A percentile compares a stretch with the other conserved stretches of the same genome.
These are phyloP conservation scores for Fragaria ananassa DNA, from an alignment of 306 rosid genomes.

Conservation along the genomic window DNA sequence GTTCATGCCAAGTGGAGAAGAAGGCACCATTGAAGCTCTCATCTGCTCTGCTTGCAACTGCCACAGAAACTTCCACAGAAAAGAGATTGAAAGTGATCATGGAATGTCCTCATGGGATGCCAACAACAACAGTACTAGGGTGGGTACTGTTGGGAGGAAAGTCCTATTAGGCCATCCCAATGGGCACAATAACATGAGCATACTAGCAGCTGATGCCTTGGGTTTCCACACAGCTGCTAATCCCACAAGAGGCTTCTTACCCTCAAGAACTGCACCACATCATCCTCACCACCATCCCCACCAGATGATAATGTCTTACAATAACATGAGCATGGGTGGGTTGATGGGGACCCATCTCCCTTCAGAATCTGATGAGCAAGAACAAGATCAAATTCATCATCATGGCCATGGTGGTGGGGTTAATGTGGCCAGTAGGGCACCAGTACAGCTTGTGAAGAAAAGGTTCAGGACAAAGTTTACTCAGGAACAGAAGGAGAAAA, in stretches of 20 bases:
- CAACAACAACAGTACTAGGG: constrained; percentile 4
- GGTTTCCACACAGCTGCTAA: constrained; percentile 43
- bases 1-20: constrained; percentile 88
- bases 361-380: constrained; percentile 57
- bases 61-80: constrained; percentile 90
- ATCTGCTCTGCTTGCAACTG: constrained; percentile 84
- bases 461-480: constrained; percentile 38
- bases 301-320: constrained; percentile 58
- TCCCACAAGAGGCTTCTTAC: constrained; percentile 18
- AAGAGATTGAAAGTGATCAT: constrained; percentile 49
- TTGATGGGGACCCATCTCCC: constrained; percentile 32
- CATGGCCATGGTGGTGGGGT: constrained; percentile 8
- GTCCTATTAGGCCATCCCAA: constrained; percentile 37
- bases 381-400: neutral
- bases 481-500: constrained; percentile 32
- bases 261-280: constrained; percentile 46
- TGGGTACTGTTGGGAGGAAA: constrained; percentile 31
- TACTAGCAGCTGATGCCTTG: constrained; percentile 34
- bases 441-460: constrained; percentile 19
- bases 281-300: constrained; percentile 30
- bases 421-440: neutral
- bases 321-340: constrained; percentile 36
- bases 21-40: constrained; percentile 74
- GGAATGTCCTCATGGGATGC: constrained; percentile 3
- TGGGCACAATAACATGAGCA: constrained; percentile 23